Percentiles rank a stretch among this genome's conserved stretches.
phyloP scores from a whole-genome alignment of 2,329 filamentous ascomycete species.

The Colletotrichum viniferum region DNA sequence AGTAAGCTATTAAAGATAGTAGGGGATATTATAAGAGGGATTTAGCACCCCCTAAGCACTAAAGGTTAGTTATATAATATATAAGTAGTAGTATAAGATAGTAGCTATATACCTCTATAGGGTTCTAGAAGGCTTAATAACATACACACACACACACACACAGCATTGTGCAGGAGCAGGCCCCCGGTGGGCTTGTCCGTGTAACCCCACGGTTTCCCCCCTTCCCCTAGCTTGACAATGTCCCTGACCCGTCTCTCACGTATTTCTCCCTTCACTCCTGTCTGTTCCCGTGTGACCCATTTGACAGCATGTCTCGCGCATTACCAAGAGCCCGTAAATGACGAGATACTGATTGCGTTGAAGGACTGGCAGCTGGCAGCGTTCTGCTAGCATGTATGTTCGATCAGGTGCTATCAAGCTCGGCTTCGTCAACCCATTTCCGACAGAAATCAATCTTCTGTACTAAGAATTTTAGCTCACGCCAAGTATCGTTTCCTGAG shows the following conservation, averaged over 20 bases:
- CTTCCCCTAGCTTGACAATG: background rate
- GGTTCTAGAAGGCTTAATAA: too few relatives aligned
- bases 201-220: background rate
- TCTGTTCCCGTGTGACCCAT: background rate
- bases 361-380: background rate
- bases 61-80: too few relatives aligned
- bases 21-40: too few relatives aligned
- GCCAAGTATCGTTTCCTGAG: background rate
- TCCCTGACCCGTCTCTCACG: background rate
- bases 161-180: constrained; percentile 8
- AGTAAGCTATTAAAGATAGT: too few relatives aligned
- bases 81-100: too few relatives aligned
- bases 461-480: background rate
- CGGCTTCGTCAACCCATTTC: background rate
- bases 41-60: too few relatives aligned
- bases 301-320: background rate
- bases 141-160: too few relatives aligned
- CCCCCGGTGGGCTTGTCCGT: background rate
- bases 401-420: background rate
- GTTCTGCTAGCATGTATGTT: background rate
- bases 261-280: background rate
- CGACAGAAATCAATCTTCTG: background rate
- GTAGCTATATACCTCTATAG: too few relatives aligned
- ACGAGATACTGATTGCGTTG: background rate
- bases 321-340: background rate